Conservation (phyloP, 2,329 filamentous ascomycete genomes). For the Colletotrichum sp. region DNA sequence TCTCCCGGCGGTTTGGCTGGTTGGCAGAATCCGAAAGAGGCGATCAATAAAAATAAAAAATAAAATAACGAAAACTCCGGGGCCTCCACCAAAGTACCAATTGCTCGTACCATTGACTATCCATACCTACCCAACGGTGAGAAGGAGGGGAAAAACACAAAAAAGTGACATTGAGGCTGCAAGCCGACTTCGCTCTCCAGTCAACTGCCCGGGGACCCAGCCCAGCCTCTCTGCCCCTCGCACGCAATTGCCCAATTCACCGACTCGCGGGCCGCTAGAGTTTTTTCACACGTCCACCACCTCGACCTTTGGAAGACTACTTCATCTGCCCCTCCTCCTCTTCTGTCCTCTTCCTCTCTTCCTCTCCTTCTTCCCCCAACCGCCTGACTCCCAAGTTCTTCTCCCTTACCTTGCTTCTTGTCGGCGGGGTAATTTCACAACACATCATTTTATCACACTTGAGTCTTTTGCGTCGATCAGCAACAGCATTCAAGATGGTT, state of each 20-base stretch:
- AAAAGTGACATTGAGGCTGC: background rate
- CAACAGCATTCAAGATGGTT: constrained; percentile 58
- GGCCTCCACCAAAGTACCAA: background rate
- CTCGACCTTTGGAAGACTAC: constrained; percentile 2
- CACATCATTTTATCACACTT: constrained; percentile 2
- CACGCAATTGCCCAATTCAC: constrained; percentile 20
- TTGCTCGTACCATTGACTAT: background rate
- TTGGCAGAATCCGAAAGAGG: background rate
- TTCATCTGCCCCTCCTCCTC: constrained; percentile 16
- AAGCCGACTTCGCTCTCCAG: constrained; percentile 19
- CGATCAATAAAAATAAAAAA: background rate
- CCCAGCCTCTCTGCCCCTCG: constrained; percentile 16
- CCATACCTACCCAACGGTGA: background rate
- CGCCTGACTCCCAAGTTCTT: constrained; percentile 3
- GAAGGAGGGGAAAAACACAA: background rate
- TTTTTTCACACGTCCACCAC: constrained; percentile 1
- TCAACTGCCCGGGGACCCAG: constrained; percentile 6
- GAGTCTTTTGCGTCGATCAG: constrained; percentile 21
- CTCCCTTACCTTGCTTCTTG: constrained; percentile 7
- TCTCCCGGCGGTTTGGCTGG: background rate
- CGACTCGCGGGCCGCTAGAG: constrained; percentile 17
- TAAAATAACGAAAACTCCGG: background rate
- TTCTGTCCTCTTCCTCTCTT: background rate
- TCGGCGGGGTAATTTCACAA: constrained; percentile 14
- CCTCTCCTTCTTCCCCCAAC: background rate